Conservation (phyloP, 495 filamentous ascomycete genomes). For the Aspergillus nanangensis region DNA sequence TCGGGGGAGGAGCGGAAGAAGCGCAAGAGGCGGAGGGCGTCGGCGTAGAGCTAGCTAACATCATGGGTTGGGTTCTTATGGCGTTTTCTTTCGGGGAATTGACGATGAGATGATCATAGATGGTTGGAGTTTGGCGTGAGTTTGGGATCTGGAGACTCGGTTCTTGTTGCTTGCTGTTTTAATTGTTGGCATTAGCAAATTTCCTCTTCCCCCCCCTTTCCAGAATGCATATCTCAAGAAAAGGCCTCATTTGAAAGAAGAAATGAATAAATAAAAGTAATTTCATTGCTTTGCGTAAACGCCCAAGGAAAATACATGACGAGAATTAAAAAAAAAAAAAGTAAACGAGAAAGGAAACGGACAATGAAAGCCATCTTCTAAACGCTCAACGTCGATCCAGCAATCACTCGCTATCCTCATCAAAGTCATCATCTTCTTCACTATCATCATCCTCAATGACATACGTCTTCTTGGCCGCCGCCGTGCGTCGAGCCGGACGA, state of each 20-base stretch:
- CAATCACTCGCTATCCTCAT: constrained; percentile 35
- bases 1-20: constrained; percentile 8
- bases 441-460: constrained; percentile 51
- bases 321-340: constrained; percentile 10
- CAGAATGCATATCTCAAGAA: too few relatives aligned
- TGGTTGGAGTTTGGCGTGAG: not conserved
- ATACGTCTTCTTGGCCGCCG: constrained; percentile 49
- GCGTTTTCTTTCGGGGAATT: not conserved
- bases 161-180: not conserved
- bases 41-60: constrained; percentile 4
- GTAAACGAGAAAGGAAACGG: not conserved
- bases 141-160: too few relatives aligned
- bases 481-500: constrained; percentile 51
- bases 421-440: constrained; percentile 37
- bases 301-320: constrained; percentile 2
- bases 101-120: constrained; percentile 1
- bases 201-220: too few relatives aligned
- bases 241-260: too few relatives aligned
- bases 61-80: not conserved
- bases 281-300: not conserved
- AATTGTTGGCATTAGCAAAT: not conserved
- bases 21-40: constrained; percentile 13
- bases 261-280: too few relatives aligned
- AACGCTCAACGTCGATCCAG: constrained; percentile 14
- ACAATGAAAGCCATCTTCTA: not conserved